These are phyloP conservation scores for Aspergillus puulaauensis DNA, from an alignment of 2,329 filamentous ascomycete species.

Conservation along the genomic window DNA sequence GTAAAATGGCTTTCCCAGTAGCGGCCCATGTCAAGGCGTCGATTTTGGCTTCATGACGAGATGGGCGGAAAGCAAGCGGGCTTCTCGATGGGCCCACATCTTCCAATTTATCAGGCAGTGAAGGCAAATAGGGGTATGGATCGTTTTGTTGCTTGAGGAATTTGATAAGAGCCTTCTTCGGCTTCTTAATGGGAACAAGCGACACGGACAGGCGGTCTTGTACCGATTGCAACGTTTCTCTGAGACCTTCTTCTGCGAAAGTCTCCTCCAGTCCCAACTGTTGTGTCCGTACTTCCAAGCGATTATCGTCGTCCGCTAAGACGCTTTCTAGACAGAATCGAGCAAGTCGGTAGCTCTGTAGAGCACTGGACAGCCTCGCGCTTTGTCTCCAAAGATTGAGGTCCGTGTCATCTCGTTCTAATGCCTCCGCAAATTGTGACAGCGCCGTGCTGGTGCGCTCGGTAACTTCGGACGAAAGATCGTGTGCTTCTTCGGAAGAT, in stretches of 20 bases:
- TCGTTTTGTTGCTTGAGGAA: constrained; percentile 56
- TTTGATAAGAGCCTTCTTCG: constrained; percentile 53
- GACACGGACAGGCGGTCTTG: constrained; percentile 56
- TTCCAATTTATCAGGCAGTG: constrained; percentile 30
- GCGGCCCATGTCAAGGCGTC: constrained; percentile 45
- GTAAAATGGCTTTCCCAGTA: constrained; percentile 50
- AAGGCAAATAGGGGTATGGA: constrained; percentile 50
- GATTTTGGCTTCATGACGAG: constrained; percentile 40
- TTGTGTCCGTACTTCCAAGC: constrained; percentile 52
- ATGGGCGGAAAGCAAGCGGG: constrained; percentile 38
- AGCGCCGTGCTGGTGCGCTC: constrained; percentile 46
- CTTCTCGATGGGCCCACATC: constrained; percentile 28
- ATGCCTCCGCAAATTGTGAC: constrained; percentile 58
- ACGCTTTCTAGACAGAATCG: constrained; percentile 65
- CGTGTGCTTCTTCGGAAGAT: constrained; percentile 16
- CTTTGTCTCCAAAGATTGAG: constrained; percentile 64
- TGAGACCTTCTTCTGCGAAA: constrained; percentile 53
- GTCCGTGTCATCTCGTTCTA: constrained; percentile 65
- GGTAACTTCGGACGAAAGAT: constrained; percentile 23
- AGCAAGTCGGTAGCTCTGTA: constrained; percentile 59
- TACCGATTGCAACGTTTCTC: constrained; percentile 49
- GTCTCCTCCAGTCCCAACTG: constrained; percentile 60
- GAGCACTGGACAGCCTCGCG: constrained; percentile 56
- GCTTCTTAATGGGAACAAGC: constrained; percentile 51
- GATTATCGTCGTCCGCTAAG: constrained; percentile 60